phyloP scores from a whole-genome alignment of 495 filamentous ascomycete species.

The Penicillium mononematosum region DNA sequence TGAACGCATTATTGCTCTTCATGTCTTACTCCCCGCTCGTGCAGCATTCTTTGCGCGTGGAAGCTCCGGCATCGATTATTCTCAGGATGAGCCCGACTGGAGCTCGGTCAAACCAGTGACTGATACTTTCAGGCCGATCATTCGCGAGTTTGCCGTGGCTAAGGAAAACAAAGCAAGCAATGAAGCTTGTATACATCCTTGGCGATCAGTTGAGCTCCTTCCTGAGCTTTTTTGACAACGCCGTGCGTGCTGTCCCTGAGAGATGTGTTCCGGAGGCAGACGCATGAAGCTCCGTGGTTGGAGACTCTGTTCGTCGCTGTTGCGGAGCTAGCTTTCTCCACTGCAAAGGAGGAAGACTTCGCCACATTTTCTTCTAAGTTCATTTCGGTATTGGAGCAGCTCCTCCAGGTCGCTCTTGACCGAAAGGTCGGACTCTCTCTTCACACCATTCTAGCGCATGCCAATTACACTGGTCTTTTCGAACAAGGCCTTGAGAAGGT shows the following conservation, averaged over 20 bases:
- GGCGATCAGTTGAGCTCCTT: constrained; percentile 33
- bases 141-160: constrained; percentile 27
- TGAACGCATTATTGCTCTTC: constrained; percentile 63
- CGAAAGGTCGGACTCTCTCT: constrained; percentile 44
- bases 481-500: constrained; percentile 38
- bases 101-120: constrained; percentile 45
- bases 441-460: constrained; percentile 46
- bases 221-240: constrained; percentile 43
- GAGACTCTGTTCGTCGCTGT: constrained; percentile 62
- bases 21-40: constrained; percentile 69
- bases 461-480: constrained; percentile 44
- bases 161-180: constrained; percentile 10
- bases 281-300: constrained; percentile 63
- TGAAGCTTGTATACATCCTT: constrained; percentile 23
- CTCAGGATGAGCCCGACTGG: constrained; percentile 46
- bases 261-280: constrained; percentile 53
- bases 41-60: constrained; percentile 50
- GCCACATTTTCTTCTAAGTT: constrained; percentile 34
- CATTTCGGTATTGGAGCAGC: constrained; percentile 37
- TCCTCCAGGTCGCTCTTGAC: constrained; percentile 45
- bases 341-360: constrained; percentile 36
- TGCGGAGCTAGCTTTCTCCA: constrained; percentile 44
- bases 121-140: constrained; percentile 40
- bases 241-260: constrained; percentile 53
- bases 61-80: constrained; percentile 47